Evolutionary conservation across 352 stramenopile genomes (phyloP).

Genomic region (Globisporangium nunn): DNA sequence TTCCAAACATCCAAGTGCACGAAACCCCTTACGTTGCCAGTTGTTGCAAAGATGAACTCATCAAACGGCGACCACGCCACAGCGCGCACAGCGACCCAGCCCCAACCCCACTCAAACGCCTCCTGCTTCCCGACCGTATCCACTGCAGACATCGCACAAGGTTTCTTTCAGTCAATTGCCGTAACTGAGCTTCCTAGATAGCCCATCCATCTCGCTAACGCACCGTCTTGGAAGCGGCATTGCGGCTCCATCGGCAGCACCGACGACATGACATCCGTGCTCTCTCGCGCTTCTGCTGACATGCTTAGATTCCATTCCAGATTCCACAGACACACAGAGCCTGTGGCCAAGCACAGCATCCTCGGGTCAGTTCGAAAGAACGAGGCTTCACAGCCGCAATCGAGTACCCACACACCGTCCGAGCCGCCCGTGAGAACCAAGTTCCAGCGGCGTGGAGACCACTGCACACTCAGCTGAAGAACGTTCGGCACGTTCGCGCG

Average conservation of each 20-base stretch:
- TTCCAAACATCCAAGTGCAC: background rate
- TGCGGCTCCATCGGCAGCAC: slow-evolving; percentile 49
- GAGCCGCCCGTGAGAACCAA: slow-evolving; percentile 74
- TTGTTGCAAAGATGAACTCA: slow-evolving; percentile 76
- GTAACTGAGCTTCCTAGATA: background rate
- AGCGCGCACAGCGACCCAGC: slow-evolving; percentile 74
- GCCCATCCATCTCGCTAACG: background rate
- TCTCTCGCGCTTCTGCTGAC: slow-evolving; percentile 2
- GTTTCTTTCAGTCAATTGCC: background rate
- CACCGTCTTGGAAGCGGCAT: slow-evolving; percentile 76
- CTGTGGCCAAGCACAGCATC: slow-evolving; percentile 16
- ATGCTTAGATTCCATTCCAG: slow-evolving; percentile 26
- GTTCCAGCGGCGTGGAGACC: slow-evolving; percentile 65
- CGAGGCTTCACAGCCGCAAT: background rate
- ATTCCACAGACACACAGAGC: slow-evolving; percentile 76
- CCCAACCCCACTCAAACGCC: slow-evolving; percentile 74
- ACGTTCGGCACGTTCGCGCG: slow-evolving; percentile 30
- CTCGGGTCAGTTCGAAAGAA: background rate
- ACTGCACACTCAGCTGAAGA: slow-evolving; percentile 65
- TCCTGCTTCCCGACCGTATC: slow-evolving; percentile 81
- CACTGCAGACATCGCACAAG: slow-evolving; percentile 22
- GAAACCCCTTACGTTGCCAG: slow-evolving; percentile 58
- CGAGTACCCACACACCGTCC: slow-evolving; percentile 34
- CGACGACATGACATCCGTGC: background rate
- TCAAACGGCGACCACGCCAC: slow-evolving; percentile 80